A percentile compares a stretch with the other conserved stretches of the same genome.
Evolutionary conservation across 306 rosid species (phyloP).

Genomic region (Citrullus colocynthis): DNA sequence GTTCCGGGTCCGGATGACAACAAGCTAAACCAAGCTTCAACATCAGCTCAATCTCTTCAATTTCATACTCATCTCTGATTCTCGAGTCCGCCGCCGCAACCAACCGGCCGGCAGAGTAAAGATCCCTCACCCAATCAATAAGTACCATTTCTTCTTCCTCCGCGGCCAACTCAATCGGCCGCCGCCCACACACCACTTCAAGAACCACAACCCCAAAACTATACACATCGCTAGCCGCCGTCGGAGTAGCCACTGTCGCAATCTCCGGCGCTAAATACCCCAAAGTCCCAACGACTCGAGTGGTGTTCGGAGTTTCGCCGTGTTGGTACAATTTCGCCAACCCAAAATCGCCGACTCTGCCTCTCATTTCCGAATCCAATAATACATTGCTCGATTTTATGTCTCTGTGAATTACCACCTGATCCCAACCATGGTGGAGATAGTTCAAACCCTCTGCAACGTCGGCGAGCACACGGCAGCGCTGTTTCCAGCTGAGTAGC

Average conservation of each 20-base stretch:
- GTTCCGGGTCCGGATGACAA: conserved; percentile 73
- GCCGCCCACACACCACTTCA: conserved; percentile 80
- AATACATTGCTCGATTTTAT: conserved; percentile 70
- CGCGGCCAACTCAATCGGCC: conserved; percentile 44
- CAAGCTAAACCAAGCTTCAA: conserved; percentile 84
- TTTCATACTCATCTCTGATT: conserved; percentile 32
- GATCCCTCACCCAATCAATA: conserved; percentile 71
- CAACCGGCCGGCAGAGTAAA: conserved; percentile 32
- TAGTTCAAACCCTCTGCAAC: conserved; percentile 82
- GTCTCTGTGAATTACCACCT: conserved; percentile 77
- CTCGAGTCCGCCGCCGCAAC: conserved; percentile 50
- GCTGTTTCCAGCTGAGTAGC: conserved; percentile 40
- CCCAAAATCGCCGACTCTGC: conserved; percentile 78
- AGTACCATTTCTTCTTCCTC: conserved; percentile 59
- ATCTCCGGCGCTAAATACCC: conserved; percentile 89
- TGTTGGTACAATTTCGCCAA: conserved; percentile 79
- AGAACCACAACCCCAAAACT: conserved; percentile 81
- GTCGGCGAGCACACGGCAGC: conserved; percentile 55
- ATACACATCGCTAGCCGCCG: conserved; percentile 70
- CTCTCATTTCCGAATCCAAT: conserved; percentile 65
- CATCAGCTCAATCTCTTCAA: conserved; percentile 50
- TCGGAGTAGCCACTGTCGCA: conserved; percentile 45
- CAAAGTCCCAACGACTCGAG: conserved; percentile 77
- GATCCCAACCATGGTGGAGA: conserved; percentile 88
- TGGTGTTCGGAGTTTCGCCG: conserved; percentile 72